Conservation (phyloP, 2,329 filamentous ascomycete genomes). For the Hortaea werneckii region DNA sequence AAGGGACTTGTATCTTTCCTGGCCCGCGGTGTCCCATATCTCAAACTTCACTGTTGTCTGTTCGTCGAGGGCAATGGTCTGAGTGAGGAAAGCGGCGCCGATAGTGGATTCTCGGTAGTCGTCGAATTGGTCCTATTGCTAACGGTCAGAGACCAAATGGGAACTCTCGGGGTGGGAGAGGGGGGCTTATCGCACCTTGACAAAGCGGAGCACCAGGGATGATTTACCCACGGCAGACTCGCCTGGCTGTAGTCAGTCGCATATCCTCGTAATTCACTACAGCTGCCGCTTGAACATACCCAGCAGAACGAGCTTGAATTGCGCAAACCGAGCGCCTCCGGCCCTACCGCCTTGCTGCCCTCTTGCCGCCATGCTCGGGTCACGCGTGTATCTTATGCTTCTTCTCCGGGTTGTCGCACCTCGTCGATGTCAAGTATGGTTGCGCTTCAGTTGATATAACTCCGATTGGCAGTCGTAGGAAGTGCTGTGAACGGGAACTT, state of each 20-base stretch:
- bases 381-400: no score
- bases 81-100: conserved; percentile 95
- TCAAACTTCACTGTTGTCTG: conserved; percentile 99
- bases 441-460: background rate
- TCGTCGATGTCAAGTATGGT: background rate
- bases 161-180: background rate
- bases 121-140: conserved; percentile 87
- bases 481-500: background rate
- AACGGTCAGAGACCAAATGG: conserved; percentile 2
- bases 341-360: conserved; percentile 59
- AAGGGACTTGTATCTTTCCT: conserved; percentile 97
- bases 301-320: conserved; percentile 96
- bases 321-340: conserved; percentile 71
- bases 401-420: no score
- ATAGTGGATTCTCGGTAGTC: conserved; percentile 96
- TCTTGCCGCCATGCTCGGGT: conserved; percentile 68
- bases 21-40: conserved; percentile 97
- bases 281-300: conserved; percentile 48
- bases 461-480: background rate
- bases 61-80: conserved; percentile 96
- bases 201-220: conserved; percentile 93
- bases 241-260: conserved; percentile 36
- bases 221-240: conserved; percentile 99
- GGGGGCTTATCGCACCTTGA: conserved; percentile 60
- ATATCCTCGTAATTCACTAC: background rate